A percentile compares a stretch with the other conserved stretches of the same genome.
Evolutionary conservation across 768 basidiomycete species (phyloP).

Genomic region (Sporobolomyces phaffii): DNA sequence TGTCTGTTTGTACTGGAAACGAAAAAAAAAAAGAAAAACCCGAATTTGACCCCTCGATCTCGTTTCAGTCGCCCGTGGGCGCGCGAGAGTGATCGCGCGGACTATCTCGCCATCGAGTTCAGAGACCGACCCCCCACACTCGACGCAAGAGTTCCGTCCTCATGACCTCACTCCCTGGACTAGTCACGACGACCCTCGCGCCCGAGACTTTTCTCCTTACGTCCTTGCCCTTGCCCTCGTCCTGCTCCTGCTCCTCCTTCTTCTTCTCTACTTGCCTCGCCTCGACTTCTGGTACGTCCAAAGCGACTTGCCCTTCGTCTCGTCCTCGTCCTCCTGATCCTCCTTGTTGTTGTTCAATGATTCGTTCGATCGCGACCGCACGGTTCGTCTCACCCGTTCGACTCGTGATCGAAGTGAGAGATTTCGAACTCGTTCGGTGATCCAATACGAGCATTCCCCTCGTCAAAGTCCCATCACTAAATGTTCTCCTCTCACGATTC

Average conservation of each 20-base stretch:
- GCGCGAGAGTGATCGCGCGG: too few relatives aligned
- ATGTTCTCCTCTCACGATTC: too few relatives aligned
- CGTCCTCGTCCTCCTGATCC: slow-evolving; percentile 2
- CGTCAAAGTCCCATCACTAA: slow-evolving; percentile 27
- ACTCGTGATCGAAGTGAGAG: not conserved
- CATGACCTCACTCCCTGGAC: slow-evolving; percentile 19
- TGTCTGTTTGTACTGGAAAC: too few relatives aligned
- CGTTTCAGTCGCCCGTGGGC: too few relatives aligned
- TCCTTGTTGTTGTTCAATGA: too few relatives aligned
- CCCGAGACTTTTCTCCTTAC: slow-evolving; percentile 11
- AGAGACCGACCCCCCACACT: slow-evolving; percentile 20
- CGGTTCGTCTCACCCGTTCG: slow-evolving; percentile 21
- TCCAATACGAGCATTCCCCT: slow-evolving; percentile 35
- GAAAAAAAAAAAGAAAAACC: too few relatives aligned
- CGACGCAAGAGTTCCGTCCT: slow-evolving; percentile 8
- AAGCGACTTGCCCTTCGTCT: not conserved
- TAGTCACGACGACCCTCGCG: slow-evolving; percentile 10
- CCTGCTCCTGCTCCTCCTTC: not conserved
- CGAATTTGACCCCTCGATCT: too few relatives aligned
- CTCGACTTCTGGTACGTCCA: not conserved
- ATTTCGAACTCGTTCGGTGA: not conserved
- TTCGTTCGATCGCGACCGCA: slow-evolving; percentile 7
- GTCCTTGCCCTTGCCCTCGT: too few relatives aligned
- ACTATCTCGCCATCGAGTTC: too few relatives aligned
- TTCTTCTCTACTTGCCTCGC: not conserved